phyloP scores from a whole-genome alignment of 306 rosid species.

The Medicago arabica region DNA sequence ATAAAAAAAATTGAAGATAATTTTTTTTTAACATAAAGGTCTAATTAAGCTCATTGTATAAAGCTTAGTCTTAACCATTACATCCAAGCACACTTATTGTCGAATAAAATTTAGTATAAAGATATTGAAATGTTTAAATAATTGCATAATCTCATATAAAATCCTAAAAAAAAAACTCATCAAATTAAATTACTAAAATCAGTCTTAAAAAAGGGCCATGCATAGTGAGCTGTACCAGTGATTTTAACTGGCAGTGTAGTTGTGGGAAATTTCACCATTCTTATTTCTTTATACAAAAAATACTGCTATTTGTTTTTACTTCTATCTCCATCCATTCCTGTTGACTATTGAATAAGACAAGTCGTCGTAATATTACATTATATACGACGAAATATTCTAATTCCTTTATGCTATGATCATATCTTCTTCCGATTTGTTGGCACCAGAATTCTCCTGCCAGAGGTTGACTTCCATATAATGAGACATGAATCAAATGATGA shows the following conservation, averaged over 20 bases:
- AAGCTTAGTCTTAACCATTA: too few species aligned
- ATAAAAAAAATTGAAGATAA: too few species aligned
- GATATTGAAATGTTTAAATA: too few species aligned
- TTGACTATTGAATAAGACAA: slow-evolving; percentile 31
- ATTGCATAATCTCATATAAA: too few species aligned
- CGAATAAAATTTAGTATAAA: too few species aligned
- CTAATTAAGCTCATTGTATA: too few species aligned
- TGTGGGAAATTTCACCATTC: neutral
- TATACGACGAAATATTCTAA: neutral
- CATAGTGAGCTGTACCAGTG: too few species aligned
- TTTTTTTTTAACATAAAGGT: too few species aligned
- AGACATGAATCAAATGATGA: slow-evolving; percentile 12
- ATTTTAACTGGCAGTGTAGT: neutral
- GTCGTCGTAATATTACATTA: neutral
- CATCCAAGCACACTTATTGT: too few species aligned
- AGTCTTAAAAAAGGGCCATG: too few species aligned
- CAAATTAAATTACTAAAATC: too few species aligned
- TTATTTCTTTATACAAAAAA: neutral
- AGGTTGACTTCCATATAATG: slow-evolving; percentile 7
- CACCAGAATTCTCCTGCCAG: slow-evolving; percentile 36
- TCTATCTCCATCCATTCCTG: neutral
- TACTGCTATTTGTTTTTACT: neutral
- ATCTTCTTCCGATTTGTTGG: neutral
- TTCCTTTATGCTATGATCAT: neutral
- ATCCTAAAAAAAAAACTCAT: too few species aligned